A percentile compares a stretch with the other conserved stretches of the same genome.
phyloP scores from a whole-genome alignment of 2,329 filamentous ascomycete species.

The Davidsoniella australis region DNA sequence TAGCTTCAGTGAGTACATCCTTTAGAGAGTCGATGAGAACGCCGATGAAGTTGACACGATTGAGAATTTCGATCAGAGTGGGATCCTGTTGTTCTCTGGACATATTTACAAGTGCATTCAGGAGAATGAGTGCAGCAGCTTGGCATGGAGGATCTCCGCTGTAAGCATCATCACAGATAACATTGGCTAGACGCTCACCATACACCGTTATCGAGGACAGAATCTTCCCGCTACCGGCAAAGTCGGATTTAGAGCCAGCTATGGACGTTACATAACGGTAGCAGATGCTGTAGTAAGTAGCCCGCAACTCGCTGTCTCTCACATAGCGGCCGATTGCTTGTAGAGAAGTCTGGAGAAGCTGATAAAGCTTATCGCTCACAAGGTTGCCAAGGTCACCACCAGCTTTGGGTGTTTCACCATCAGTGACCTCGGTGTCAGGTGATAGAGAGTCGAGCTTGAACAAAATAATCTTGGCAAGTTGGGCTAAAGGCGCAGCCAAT shows the following conservation, averaged over 20 bases:
- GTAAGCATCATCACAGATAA: conserved; percentile 85
- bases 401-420: conserved; percentile 24
- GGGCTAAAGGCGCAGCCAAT: conserved; percentile 60
- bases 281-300: conserved; percentile 81
- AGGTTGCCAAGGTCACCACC: conserved; percentile 44
- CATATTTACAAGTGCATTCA: conserved; percentile 60
- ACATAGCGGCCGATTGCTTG: conserved; percentile 60
- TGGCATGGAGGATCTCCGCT: conserved; percentile 67
- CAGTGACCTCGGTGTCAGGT: not conserved
- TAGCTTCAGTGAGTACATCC: conserved; percentile 52
- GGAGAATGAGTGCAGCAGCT: conserved; percentile 69
- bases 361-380: conserved; percentile 75
- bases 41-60: conserved; percentile 76
- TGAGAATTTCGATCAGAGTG: conserved; percentile 62
- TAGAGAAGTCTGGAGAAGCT: conserved; percentile 77
- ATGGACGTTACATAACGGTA: conserved; percentile 69
- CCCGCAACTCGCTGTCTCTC: conserved; percentile 53
- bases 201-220: conserved; percentile 52
- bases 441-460: conserved; percentile 42
- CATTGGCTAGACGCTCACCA: conserved; percentile 67
- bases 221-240: conserved; percentile 37
- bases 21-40: conserved; percentile 80
- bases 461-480: conserved; percentile 55
- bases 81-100: conserved; percentile 54
- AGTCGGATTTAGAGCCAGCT: conserved; percentile 25